Evolutionary conservation across 257 asterid species (phyloP).

Genomic region (Solanum corneliomulleri): DNA sequence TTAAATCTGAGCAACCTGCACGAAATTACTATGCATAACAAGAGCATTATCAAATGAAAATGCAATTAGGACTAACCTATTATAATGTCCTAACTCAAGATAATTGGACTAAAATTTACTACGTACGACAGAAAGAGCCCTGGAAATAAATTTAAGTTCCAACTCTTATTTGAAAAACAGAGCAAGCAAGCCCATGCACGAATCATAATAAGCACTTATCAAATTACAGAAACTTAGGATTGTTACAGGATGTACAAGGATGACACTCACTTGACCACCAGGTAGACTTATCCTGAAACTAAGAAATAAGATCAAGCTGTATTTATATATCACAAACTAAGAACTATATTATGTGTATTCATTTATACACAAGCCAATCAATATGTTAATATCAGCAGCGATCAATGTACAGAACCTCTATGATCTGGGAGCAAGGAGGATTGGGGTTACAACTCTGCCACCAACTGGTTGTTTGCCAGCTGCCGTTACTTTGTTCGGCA

Average conservation of each 20-base stretch:
- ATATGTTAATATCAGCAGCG: background rate
- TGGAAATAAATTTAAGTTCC: background rate
- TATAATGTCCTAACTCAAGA: background rate
- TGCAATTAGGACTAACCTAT: background rate
- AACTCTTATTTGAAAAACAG: background rate
- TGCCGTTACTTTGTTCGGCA: constrained; percentile 57
- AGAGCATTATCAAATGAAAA: background rate
- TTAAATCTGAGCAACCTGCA: background rate
- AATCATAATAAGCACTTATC: background rate
- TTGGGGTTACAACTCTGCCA: constrained; percentile 67
- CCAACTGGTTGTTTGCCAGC: constrained; percentile 90
- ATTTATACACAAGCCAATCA: background rate
- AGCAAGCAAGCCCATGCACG: background rate
- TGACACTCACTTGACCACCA: background rate
- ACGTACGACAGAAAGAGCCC: background rate
- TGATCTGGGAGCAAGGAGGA: constrained; percentile 55
- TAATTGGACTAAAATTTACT: background rate
- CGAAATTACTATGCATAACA: background rate
- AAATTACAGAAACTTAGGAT: background rate
- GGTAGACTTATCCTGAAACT: background rate
- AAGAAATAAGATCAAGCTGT: background rate
- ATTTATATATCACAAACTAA: background rate
- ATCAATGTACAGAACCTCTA: constrained; percentile 34
- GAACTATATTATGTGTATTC: background rate
- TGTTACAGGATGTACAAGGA: background rate